Evolutionary conservation across 805 yeast species (phyloP), one percentile per base, ranked within the genome.

Genomic region (Saturnispora halmiae): DNA sequence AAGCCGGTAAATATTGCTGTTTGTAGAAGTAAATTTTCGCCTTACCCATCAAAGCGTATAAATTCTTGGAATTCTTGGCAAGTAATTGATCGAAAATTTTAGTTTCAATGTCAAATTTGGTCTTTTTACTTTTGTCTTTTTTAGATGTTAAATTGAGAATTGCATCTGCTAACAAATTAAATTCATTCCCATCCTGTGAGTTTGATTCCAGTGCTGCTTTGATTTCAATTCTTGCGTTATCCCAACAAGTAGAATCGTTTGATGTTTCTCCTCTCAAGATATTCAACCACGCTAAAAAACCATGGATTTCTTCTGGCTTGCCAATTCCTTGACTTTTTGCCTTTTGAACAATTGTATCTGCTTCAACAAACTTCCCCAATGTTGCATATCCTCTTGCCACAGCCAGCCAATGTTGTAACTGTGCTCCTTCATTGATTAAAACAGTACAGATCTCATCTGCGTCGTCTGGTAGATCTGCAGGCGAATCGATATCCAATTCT

Each of bases 401-500:
- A 18, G 81, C 72, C 15, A 85, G 62, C 98, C 98, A 92, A 62
- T 77, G 84, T 54, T 79, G 78, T 41, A 72, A 67, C 18, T 73
- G 77, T 37, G 90, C 79, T 42, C 73, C 75, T 63, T 92, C 97
- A 49, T 82, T 84, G 46, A 82, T 81, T 47, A 92, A 66, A 46
- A 90, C 72, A 21, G 75, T 73, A 48, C 82, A 77, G 47, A 92
- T 69, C 54, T 92, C 97, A 34, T 76, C 70, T 4, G 95, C 84
- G 58, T 90, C 95, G 18, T 84, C 95, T 4, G 95, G 94, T 42
- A 87, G 67, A 54, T 90, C 97, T 27, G 78, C 77, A 39, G 73
- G 73, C 45, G 82, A 70, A 53, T 87, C 90, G 50, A 92, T 75
- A 39, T 85, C 81, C 47, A 90, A 95, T 46, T 85, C 82, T 62